Conservation (phyloP, 257 asterid genomes). For the Przewalskia tangutica region DNA sequence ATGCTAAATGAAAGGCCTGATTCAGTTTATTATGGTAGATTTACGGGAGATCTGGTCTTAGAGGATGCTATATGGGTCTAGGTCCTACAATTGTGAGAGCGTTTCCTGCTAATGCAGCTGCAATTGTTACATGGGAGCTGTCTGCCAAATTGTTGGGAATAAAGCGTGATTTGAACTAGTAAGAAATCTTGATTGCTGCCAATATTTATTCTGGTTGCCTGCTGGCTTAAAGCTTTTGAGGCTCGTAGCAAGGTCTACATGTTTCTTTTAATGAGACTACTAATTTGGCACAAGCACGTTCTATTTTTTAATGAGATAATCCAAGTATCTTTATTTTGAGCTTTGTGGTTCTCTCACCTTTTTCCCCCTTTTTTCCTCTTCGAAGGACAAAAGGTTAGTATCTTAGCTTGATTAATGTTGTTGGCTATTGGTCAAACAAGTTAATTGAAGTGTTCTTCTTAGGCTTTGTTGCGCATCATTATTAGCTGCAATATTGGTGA, state of each 20-base stretch:
- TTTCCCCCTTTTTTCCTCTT: neutral
- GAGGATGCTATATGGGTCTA: constrained; percentile 86
- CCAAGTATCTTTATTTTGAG: neutral
- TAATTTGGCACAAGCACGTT: neutral
- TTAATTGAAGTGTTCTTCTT: neutral
- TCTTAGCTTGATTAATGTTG: neutral
- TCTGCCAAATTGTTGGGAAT: constrained; percentile 74
- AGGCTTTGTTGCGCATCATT: neutral
- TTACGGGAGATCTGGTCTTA: constrained; percentile 63
- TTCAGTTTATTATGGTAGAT: constrained; percentile 37
- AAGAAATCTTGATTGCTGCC: neutral
- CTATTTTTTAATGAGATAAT: neutral
- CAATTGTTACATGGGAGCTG: constrained; percentile 40
- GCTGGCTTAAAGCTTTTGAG: neutral
- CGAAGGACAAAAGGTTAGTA: neutral
- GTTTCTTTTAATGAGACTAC: neutral
- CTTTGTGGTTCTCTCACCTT: neutral
- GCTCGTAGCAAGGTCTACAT: neutral
- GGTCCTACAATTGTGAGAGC: constrained; percentile 86
- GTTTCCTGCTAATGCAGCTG: constrained; percentile 47
- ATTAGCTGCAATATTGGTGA: neutral
- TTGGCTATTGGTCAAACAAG: neutral
- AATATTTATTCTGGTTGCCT: constrained; percentile 3
- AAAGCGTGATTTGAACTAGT: constrained; percentile 34
- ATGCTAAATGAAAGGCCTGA: constrained; percentile 12